Evolutionary conservation across 805 yeast genomes (phyloP), one percentile per base, ranked within the genome.

Genomic region (Phaffomyces thermotolerans): DNA sequence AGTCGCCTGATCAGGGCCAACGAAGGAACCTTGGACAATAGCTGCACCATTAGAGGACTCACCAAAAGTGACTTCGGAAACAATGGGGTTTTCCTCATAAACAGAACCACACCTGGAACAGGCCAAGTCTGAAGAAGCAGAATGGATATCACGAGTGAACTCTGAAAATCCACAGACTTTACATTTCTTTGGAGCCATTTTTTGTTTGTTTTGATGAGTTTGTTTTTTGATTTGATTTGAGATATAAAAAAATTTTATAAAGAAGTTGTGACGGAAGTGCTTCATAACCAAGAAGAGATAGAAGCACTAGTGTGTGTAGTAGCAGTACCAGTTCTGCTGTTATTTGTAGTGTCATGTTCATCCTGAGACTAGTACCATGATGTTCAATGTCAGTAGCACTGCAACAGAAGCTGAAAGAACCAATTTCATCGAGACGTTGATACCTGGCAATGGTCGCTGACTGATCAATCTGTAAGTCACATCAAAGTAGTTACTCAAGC

Each of bases 11-110:
- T 87, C 96, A 0, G 88, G 84, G 36, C 88, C 87, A 31, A 93
- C 83, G 71, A 87, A 90, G 39, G 95, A 79, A 58, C 99, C 99
- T 52, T 91, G 95, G 2, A 93, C 96, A 40, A 85, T 79, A 31
- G 99, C 96, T 13, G 96, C 97, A 53, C 99, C 99, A 23, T 83
- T 74, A 17, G 95, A 74, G 2, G 90, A 75, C 58, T 95, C 99
- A 36, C 95, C 93, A 66, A 90, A 93, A 12, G 93, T 85, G 42
- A 95, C 93, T 60, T 93, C 99, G 8, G 95, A 81, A 10, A 95
- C 98, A 52, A 93, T 91, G 18, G 95, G 95, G 55, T 88, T 85
- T 58, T 90, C 98, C 51, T 88, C 95, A 45, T 76, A 75, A 27
- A 93, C 97, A 18, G 79, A 67, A 62, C 97, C 97, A 76, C 99